phyloP scores from a whole-genome alignment of 2,329 filamentous ascomycete species.

The Rhynchosporium agropyri region DNA sequence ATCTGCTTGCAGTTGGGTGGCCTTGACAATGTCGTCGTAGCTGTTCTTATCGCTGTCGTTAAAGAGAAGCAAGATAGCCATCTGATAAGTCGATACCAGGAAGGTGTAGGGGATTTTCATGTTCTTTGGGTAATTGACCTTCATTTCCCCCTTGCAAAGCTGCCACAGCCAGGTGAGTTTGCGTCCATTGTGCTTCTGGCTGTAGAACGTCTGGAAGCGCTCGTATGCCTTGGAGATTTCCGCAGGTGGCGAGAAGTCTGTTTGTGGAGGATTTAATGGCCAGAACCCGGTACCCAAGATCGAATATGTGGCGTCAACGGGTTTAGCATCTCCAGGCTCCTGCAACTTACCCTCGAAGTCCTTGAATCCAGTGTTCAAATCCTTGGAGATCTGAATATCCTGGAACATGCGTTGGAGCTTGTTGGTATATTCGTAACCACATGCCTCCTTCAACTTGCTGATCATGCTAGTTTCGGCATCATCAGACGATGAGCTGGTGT shows the following conservation, averaged over 20 bases:
- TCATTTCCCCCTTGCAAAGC: constrained; percentile 94
- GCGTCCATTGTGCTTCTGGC: constrained; percentile 92
- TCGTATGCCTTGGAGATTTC: constrained; percentile 88
- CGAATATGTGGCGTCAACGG: constrained; percentile 83
- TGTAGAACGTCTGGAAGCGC: constrained; percentile 88
- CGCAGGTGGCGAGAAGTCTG: constrained; percentile 82
- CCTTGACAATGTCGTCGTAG: constrained; percentile 84
- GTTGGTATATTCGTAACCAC: constrained; percentile 98
- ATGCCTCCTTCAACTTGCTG: constrained; percentile 97
- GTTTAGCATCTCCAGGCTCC: constrained; percentile 67
- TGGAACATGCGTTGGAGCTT: constrained; percentile 99
- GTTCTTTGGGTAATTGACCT: constrained; percentile 87
- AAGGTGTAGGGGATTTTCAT: constrained; percentile 93
- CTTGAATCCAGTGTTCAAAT: constrained; percentile 87
- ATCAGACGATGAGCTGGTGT: constrained; percentile 92
- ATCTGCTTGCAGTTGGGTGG: constrained; percentile 78
- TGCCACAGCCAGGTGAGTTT: constrained; percentile 99
- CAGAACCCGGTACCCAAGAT: constrained; percentile 97
- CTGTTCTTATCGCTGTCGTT: constrained; percentile 85
- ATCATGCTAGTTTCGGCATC: constrained; percentile 99
- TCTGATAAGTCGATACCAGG: constrained; percentile 96
- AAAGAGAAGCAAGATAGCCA: constrained; percentile 93
- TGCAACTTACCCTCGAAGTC: constrained; percentile 70
- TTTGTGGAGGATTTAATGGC: constrained; percentile 85
- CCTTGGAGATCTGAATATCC: constrained; percentile 98